Evolutionary conservation across 805 yeast genomes (phyloP), one percentile per base, ranked within the genome.

Genomic region (Kazachstania taianensis): DNA sequence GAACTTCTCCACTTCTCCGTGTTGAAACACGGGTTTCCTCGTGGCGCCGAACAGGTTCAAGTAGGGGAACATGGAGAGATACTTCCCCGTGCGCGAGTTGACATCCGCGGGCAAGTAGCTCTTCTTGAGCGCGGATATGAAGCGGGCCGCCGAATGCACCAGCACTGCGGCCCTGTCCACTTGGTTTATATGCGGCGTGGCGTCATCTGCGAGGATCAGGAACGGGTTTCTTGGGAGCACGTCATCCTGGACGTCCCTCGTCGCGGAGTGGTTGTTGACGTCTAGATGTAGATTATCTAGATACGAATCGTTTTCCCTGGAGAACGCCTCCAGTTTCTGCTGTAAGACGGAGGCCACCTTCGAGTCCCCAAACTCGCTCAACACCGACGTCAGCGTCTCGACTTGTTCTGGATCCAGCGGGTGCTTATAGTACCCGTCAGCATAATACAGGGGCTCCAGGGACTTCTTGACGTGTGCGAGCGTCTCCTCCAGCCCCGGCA

Each of bases 151-250:
- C 4, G 86, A 78, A 36, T 74, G 70, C 19, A 79, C 67, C 42
- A 81, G 58, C 19, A 72, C 76, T 2, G 87, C 75, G 7, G 87
- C 78, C 25, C 89, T 55, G 42, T 75, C 78, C 8, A 73, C 63
- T 58, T 81, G 94, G 35, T 71, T 63, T 12, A 84, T 67, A 40
- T 69, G 70, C 13, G 73, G 66, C 42, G 74, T 66, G 1, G 89
- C 87, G 44, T 81, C 94, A 50, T 80, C 80, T 43, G 80, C 85
- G 13, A 81, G 55, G 8, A 81, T 71, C 44, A 81, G 66, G 48
- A 78, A 81, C 1, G 94, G 94, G 52, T 81, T 81, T 41, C 89
- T 63, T 5, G 94, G 94, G 29, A 81, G 60, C 1, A 78, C 72
- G 43, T 76, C 80, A 15, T 81, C 81, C 33, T 76, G 64, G 20